These are phyloP conservation scores for Aspergillus homomorphus DNA, from an alignment of 495 filamentous ascomycete genomes.

Conservation along the genomic window DNA sequence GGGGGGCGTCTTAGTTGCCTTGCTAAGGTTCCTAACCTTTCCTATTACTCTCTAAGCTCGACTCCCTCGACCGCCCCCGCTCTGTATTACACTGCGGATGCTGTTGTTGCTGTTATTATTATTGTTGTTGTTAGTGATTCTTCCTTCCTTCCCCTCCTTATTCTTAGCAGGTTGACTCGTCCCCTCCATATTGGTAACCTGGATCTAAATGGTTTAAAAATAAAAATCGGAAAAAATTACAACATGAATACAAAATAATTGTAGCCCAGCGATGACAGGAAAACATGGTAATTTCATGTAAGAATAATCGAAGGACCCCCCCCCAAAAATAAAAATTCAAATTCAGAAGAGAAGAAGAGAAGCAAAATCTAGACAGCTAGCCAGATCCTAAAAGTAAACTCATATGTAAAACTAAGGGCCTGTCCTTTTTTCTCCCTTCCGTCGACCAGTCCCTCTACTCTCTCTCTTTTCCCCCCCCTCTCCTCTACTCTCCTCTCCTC, in stretches of 20 bases:
- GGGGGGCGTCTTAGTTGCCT: slow-evolving; percentile 8
- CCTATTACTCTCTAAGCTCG: slow-evolving; percentile 10
- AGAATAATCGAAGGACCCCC: not conserved
- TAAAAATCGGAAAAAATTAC: slow-evolving; percentile 1
- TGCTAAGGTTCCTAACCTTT: slow-evolving; percentile 14
- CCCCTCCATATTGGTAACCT: slow-evolving; percentile 4
- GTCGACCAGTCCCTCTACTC: slow-evolving; percentile 13
- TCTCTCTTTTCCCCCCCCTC: slow-evolving; percentile 7
- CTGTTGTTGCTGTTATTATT: not conserved
- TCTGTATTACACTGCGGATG: slow-evolving; percentile 7
- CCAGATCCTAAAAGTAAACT: slow-evolving; percentile 4
- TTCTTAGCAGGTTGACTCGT: slow-evolving; percentile 5
- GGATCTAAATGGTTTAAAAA: not conserved
- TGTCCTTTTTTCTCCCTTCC: slow-evolving; percentile 2
- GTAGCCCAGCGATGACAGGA: not conserved
- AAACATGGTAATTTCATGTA: slow-evolving; percentile 1
- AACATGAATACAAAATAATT: not conserved
- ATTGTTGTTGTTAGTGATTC: slow-evolving; percentile 11
- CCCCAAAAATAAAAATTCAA: slow-evolving; percentile 2
- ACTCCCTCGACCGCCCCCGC: slow-evolving; percentile 16
- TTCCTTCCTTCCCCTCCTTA: slow-evolving; percentile 7
- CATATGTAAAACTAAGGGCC: not conserved
- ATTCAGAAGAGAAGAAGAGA: slow-evolving; percentile 1
- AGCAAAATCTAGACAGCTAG: not conserved
- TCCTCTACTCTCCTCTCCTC: not conserved